Percentiles rank a stretch among this genome's conserved stretches.
Evolutionary conservation across 2,329 filamentous ascomycete genomes (phyloP).

Genomic region (Pseudogymnoascus sp.): DNA sequence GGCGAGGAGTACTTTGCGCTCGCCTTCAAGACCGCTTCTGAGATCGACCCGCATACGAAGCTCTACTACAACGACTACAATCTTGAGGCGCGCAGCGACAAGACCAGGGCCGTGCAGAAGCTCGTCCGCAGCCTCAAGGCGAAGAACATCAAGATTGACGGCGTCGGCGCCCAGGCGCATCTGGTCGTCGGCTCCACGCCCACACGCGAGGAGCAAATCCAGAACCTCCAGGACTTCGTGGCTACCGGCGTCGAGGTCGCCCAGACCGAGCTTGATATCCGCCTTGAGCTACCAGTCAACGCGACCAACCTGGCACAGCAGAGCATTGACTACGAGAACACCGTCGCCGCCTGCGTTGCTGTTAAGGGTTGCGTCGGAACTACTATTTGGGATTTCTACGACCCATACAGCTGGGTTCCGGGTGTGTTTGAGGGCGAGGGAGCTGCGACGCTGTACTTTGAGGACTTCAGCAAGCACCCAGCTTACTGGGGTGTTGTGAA

Average conservation of each 20-base stretch:
- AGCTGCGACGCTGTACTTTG: constrained; percentile 35
- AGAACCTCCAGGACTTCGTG: constrained; percentile 43
- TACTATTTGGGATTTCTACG: constrained; percentile 26
- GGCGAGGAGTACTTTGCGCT: constrained; percentile 27
- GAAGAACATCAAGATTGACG: constrained; percentile 50
- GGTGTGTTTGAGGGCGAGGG: constrained; percentile 34
- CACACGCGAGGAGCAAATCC: constrained; percentile 34
- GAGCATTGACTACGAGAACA: constrained; percentile 36
- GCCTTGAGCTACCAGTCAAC: constrained; percentile 40
- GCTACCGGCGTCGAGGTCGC: constrained; percentile 48
- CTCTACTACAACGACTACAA: constrained; percentile 59
- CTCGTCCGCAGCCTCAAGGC: constrained; percentile 38
- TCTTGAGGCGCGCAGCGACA: constrained; percentile 45
- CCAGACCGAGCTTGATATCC: constrained; percentile 55
- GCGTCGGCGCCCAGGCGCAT: constrained; percentile 55
- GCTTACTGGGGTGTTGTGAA: constrained; percentile 33
- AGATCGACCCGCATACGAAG: constrained; percentile 47
- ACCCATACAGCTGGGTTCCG: constrained; percentile 35
- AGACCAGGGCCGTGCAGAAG: constrained; percentile 36
- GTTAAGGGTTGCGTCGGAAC: constrained; percentile 22
- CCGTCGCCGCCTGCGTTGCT: constrained; percentile 21
- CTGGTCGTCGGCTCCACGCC: constrained; percentile 48
- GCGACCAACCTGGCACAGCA: constrained; percentile 36
- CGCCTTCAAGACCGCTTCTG: constrained; percentile 48
- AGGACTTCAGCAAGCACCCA: constrained; percentile 35